A percentile compares a stretch with the other conserved stretches of the same genome.
Evolutionary conservation across 1,284 basidiomycete species (phyloP).

Genomic region (Clitocybe nebularis): DNA sequence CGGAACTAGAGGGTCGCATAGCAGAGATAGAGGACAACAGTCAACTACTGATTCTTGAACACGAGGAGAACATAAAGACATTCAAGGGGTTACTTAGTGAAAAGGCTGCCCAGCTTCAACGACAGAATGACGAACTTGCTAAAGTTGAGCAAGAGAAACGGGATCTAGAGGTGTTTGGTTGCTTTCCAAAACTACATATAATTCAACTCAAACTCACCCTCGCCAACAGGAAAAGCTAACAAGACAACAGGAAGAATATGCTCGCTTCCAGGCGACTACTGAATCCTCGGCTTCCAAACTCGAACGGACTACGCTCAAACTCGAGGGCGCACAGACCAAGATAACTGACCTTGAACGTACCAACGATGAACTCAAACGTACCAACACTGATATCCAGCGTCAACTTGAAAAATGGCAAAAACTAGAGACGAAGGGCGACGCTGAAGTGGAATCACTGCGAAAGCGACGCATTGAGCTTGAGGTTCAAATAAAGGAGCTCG

Average conservation of each 20-base stretch:
- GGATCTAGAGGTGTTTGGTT: conserved; percentile 36
- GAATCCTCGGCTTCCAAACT: conserved; percentile 47
- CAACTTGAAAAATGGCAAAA: conserved; percentile 68
- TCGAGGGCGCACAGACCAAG: conserved; percentile 52
- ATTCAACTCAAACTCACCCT: conserved; percentile 8
- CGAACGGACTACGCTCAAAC: conserved; percentile 51
- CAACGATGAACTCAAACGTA: conserved; percentile 54
- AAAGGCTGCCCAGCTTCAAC: conserved; percentile 33
- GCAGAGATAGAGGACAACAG: conserved; percentile 40
- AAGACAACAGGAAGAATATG: conserved; percentile 42
- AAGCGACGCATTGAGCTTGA: conserved; percentile 57
- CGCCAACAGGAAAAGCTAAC: conserved; percentile 36
- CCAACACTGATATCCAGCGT: conserved; percentile 49
- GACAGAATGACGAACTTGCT: conserved; percentile 31
- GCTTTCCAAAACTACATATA: not conserved
- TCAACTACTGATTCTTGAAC: conserved; percentile 28
- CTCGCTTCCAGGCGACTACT: conserved; percentile 41
- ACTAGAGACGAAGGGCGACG: conserved; percentile 59
- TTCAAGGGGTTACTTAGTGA: conserved; percentile 30
- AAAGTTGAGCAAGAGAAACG: conserved; percentile 38
- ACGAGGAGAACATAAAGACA: conserved; percentile 26
- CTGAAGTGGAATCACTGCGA: conserved; percentile 50
- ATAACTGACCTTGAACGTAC: conserved; percentile 50
- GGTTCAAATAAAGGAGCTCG: conserved; percentile 45
- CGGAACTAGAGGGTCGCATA: conserved; percentile 51